These are phyloP conservation scores for Mycena floridula DNA, from an alignment of 768 basidiomycete genomes.

Conservation along the genomic window DNA sequence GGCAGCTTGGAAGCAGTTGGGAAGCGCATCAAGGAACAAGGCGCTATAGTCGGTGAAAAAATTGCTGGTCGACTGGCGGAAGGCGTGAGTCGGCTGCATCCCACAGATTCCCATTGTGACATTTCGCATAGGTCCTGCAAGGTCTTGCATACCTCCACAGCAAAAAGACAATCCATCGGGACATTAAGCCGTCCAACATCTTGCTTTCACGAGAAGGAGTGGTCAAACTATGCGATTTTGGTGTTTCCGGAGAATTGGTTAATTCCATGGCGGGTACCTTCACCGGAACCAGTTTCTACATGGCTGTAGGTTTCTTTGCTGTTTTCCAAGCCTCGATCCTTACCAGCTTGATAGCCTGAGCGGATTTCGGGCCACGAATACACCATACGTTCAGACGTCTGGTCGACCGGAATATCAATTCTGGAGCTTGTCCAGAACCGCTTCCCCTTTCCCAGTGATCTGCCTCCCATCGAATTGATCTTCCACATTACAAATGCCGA, in stretches of 20 bases:
- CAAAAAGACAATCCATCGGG: constrained; percentile 89
- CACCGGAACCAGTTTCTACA: constrained; percentile 96
- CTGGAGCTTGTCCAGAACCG: constrained; percentile 91
- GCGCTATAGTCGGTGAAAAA: constrained; percentile 77
- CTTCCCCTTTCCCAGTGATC: constrained; percentile 91
- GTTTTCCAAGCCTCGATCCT: constrained; percentile 3
- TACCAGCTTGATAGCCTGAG: constrained; percentile 59
- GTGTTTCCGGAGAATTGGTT: constrained; percentile 94
- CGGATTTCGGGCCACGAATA: constrained; percentile 90
- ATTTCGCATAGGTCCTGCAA: constrained; percentile 58
- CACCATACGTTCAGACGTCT: constrained; percentile 94
- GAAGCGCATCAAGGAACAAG: constrained; percentile 72
- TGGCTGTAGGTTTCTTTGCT: constrained; percentile 71
- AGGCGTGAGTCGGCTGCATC: constrained; percentile 54
- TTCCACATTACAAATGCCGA: constrained; percentile 82
- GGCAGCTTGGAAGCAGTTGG: constrained; percentile 88
- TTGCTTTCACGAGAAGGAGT: constrained; percentile 84
- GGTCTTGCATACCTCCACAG: constrained; percentile 93
- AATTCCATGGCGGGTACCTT: constrained; percentile 91
- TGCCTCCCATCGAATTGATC: constrained; percentile 91
- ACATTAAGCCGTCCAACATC: constrained; percentile 93
- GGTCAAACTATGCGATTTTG: constrained; percentile 93
- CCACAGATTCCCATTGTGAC: constrained; percentile 4
- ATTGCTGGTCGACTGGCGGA: constrained; percentile 91
- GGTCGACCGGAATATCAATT: constrained; percentile 94